Percentiles rank a stretch among this genome's conserved stretches.
These are phyloP conservation scores for Geopyxis carbonaria DNA, from an alignment of 495 filamentous ascomycete species.

Conservation along the genomic window DNA sequence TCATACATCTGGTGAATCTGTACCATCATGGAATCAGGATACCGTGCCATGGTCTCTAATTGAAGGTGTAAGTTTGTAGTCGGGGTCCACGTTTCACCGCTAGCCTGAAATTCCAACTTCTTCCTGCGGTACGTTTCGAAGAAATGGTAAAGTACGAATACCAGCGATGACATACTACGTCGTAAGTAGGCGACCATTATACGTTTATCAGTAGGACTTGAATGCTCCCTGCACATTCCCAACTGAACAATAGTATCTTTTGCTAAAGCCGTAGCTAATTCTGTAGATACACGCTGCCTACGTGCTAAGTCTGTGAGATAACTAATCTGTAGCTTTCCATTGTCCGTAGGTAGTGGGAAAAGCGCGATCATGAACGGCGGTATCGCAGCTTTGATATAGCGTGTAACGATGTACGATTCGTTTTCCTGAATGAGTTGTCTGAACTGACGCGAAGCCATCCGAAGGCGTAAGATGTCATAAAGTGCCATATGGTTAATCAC, in stretches of 20 bases:
- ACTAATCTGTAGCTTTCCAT: conserved; percentile 12
- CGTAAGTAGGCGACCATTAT: conserved; percentile 14
- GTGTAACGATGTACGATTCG: conserved; percentile 22
- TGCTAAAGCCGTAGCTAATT: conserved; percentile 16
- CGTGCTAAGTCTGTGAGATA: conserved; percentile 21
- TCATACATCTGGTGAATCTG: conserved; percentile 24
- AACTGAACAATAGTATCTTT: too few species aligned
- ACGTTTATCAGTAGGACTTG: too few species aligned
- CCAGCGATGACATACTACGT: conserved; percentile 20
- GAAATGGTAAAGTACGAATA: conserved; percentile 22
- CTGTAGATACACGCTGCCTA: conserved; percentile 18
- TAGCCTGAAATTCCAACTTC: too few species aligned
- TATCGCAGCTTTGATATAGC: conserved; percentile 21
- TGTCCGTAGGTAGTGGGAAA: conserved; percentile 16
- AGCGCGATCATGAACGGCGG: conserved; percentile 17
- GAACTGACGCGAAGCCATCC: conserved; percentile 17
- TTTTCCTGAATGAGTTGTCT: conserved; percentile 16
- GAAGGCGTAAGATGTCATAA: conserved; percentile 18
- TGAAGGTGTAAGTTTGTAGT: conserved; percentile 17
- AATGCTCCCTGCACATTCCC: too few species aligned
- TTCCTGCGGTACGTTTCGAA: conserved; percentile 19
- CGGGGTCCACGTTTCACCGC: conserved; percentile 9
- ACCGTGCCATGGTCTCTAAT: conserved; percentile 20
- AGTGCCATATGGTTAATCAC: conserved; percentile 19
- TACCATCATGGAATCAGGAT: conserved; percentile 21